These are phyloP conservation scores for Hyphopichia pseudoburtonii DNA, from an alignment of 1,139 yeast species.

Conservation along the genomic window DNA sequence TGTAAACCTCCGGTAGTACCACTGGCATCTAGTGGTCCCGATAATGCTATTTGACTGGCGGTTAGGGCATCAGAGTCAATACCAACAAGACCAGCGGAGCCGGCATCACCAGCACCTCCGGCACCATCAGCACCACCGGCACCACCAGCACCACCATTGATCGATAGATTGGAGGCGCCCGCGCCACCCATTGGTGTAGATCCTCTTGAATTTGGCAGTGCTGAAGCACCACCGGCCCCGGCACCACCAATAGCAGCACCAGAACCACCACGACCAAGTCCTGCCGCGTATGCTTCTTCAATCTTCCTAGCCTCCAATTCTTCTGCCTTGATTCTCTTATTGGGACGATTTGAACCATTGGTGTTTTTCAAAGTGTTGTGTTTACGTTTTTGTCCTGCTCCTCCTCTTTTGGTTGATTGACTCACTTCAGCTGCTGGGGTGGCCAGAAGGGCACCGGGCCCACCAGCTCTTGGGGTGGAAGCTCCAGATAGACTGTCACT, in stretches of 20 bases:
- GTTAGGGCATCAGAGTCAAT: too few species aligned
- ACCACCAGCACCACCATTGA: neutral
- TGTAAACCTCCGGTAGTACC: neutral
- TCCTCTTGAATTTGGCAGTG: too few species aligned
- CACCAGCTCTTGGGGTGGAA: slow-evolving; percentile 31
- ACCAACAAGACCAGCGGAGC: slow-evolving; percentile 17
- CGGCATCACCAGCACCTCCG: slow-evolving; percentile 4
- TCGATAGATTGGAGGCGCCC: neutral
- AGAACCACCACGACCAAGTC: too few species aligned
- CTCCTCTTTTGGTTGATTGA: slow-evolving; percentile 17
- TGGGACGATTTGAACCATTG: slow-evolving; percentile 20
- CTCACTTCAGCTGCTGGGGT: slow-evolving; percentile 20
- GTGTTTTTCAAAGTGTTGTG: slow-evolving; percentile 17
- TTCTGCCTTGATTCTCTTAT: slow-evolving; percentile 27
- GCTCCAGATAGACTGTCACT: slow-evolving; percentile 30
- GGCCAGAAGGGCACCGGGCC: slow-evolving; percentile 9
- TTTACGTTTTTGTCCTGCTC: slow-evolving; percentile 29
- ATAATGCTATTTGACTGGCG: too few species aligned
- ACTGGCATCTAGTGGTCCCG: neutral
- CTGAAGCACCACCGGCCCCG: slow-evolving; percentile 4
- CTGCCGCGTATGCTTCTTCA: slow-evolving; percentile 9
- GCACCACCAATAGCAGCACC: slow-evolving; percentile 9
- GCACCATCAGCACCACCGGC: neutral
- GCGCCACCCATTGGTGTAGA: slow-evolving; percentile 5
- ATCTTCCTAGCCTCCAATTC: slow-evolving; percentile 16